Evolutionary conservation across 805 yeast species (phyloP).

Genomic region (Wickerhamomyces queroliae): DNA sequence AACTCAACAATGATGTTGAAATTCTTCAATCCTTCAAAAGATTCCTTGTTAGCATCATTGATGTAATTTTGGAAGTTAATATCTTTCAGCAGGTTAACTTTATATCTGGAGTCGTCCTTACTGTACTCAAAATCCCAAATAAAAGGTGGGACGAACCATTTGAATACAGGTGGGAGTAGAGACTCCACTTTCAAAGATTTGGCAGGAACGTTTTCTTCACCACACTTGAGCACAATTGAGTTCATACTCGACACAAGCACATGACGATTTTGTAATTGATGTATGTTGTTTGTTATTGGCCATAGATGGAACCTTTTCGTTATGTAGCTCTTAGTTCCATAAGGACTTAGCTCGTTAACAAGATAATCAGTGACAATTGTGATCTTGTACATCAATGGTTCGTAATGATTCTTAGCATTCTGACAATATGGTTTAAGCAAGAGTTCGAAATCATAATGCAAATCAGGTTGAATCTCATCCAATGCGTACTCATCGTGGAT

Average conservation of each 20-base stretch:
- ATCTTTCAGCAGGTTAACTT: conserved; percentile 10
- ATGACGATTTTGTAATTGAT: conserved; percentile 13
- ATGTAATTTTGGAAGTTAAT: conserved; percentile 9
- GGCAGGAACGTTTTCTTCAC: neutral
- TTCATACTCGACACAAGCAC: conserved; percentile 16
- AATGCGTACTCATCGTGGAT: conserved; percentile 2
- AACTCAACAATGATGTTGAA: conserved; percentile 19
- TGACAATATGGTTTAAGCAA: conserved; percentile 10
- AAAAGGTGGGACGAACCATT: conserved; percentile 14
- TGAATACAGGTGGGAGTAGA: conserved; percentile 13
- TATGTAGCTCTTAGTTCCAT: conserved; percentile 10
- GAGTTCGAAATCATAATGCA: conserved; percentile 17
- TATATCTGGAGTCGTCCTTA: conserved; percentile 4
- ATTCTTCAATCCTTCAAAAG: conserved; percentile 2
- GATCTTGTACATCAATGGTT: conserved; percentile 18
- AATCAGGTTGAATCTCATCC: conserved; percentile 6
- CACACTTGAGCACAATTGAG: conserved; percentile 14
- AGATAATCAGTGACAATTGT: conserved; percentile 15
- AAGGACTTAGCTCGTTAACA: conserved; percentile 10
- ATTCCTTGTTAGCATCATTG: neutral
- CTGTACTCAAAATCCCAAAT: conserved; percentile 4
- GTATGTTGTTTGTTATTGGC: conserved; percentile 21
- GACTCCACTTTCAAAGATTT: neutral
- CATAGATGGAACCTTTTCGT: conserved; percentile 14
- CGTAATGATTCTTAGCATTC: conserved; percentile 1